A percentile compares a stretch with the other conserved stretches of the same genome.
Evolutionary conservation across 805 yeast genomes (phyloP).

Genomic region (Metschnikowia similis): DNA sequence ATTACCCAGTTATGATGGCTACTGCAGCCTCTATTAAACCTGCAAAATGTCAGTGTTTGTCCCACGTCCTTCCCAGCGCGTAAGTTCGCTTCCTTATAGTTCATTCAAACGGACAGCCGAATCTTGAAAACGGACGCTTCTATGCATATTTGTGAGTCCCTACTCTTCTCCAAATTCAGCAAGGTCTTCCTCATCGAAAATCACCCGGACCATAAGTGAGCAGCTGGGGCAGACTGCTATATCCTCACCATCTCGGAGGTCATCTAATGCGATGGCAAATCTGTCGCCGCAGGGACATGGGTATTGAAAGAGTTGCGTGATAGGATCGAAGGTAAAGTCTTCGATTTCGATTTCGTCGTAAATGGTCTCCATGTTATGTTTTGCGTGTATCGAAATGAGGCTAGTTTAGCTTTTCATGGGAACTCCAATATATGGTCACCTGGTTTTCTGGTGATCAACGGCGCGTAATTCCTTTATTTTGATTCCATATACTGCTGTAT

Average conservation of each 20-base stretch:
- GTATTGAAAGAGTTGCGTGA: constrained; percentile 77
- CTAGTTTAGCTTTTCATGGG: background rate
- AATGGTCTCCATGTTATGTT: constrained; percentile 47
- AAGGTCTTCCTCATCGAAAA: constrained; percentile 67
- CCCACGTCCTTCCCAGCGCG: background rate
- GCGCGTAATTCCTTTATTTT: background rate
- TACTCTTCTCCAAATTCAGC: constrained; percentile 31
- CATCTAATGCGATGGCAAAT: constrained; percentile 82
- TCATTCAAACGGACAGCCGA: too few species aligned
- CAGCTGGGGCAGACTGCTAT: constrained; percentile 97
- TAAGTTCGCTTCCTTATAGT: background rate
- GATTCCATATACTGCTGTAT: background rate
- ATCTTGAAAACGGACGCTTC: too few species aligned
- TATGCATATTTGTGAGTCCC: too few species aligned
- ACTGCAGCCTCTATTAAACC: background rate
- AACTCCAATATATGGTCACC: background rate
- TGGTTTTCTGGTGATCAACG: background rate
- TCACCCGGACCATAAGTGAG: constrained; percentile 86
- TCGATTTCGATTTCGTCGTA: constrained; percentile 97
- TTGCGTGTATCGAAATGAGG: background rate
- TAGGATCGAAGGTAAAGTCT: constrained; percentile 87
- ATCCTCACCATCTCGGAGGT: constrained; percentile 84
- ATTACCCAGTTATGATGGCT: background rate
- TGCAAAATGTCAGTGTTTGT: background rate
- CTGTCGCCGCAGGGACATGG: constrained; percentile 99